phyloP scores from a whole-genome alignment of 179 eudicot genomes.

The Beta corolliflora region DNA sequence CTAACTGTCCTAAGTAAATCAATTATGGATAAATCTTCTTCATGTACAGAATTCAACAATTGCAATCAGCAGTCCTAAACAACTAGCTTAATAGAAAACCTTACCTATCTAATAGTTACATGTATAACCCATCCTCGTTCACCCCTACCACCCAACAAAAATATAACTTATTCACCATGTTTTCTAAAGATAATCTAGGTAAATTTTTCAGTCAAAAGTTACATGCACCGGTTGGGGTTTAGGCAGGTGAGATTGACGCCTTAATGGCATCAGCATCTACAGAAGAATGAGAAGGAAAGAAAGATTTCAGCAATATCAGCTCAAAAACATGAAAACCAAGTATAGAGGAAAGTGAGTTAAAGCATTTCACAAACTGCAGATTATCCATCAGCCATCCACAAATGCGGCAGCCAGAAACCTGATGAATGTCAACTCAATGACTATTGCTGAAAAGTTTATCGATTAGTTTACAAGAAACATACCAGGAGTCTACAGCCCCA shows the following conservation, averaged over 20 bases:
- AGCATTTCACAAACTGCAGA: not conserved
- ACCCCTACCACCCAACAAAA: too few species aligned
- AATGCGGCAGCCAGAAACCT: too few species aligned
- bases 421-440: not conserved
- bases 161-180: too few species aligned
- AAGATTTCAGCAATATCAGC: not conserved
- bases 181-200: not conserved
- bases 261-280: not conserved
- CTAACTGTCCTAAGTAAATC: not conserved
- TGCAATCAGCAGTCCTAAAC: too few species aligned
- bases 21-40: not conserved
- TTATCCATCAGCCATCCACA: not conserved
- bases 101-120: too few species aligned
- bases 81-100: too few species aligned
- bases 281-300: not conserved
- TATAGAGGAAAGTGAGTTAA: not conserved
- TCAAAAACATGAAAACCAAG: not conserved
- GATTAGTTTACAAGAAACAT: conserved; percentile 15
- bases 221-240: conserved; percentile 1
- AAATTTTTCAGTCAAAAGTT: not conserved
- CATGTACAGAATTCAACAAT: too few species aligned
- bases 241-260: not conserved
- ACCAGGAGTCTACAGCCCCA: conserved; percentile 94
- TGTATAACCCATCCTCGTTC: too few species aligned
- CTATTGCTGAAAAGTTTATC: conserved; percentile 1